phyloP scores from a whole-genome alignment of 805 yeast species.

The Myxozyma mucilagina region DNA sequence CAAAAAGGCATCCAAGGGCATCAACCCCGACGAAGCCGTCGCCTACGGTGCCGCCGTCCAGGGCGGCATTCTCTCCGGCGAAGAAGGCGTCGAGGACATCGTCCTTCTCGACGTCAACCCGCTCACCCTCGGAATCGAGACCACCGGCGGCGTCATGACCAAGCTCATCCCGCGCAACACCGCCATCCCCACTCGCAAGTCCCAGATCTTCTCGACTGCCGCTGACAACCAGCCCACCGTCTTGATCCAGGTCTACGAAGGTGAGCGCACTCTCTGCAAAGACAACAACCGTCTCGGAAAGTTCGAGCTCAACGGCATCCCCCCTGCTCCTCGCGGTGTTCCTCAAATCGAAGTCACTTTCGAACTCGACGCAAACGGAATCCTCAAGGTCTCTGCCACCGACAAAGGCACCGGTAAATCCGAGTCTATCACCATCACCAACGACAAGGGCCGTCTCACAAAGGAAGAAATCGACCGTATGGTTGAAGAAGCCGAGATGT shows the following conservation, averaged over 20 bases:
- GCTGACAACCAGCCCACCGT: slow-evolving; percentile 99
- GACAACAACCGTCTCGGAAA: slow-evolving; percentile 96
- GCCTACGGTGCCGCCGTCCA: slow-evolving; percentile 99
- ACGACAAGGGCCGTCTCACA: slow-evolving; percentile 97
- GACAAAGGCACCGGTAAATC: slow-evolving; percentile 99
- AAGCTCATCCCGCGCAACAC: slow-evolving; percentile 98
- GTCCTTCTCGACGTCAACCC: slow-evolving; percentile 97
- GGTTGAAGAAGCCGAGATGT: slow-evolving; percentile 97
- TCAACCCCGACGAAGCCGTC: slow-evolving; percentile 99
- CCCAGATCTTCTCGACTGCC: slow-evolving; percentile 93
- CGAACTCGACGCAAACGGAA: slow-evolving; percentile 97
- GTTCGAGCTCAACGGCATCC: slow-evolving; percentile 93
- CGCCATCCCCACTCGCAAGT: slow-evolving; percentile 95
- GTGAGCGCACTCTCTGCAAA: slow-evolving; percentile 95
- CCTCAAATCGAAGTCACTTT: slow-evolving; percentile 98
- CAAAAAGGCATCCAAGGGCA: slow-evolving; percentile 94
- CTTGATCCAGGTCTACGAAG: slow-evolving; percentile 93
- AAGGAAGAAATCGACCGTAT: slow-evolving; percentile 97
- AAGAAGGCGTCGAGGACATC: slow-evolving; percentile 86
- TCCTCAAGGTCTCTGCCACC: slow-evolving; percentile 90
- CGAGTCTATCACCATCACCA: slow-evolving; percentile 94
- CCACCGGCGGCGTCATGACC: slow-evolving; percentile 99
- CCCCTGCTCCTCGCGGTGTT: slow-evolving; percentile 98
- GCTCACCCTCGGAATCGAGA: slow-evolving; percentile 94
- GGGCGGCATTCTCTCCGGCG: slow-evolving; percentile 97